These are phyloP conservation scores for Clonostachys solani DNA, from an alignment of 2,329 filamentous ascomycete species.

Conservation along the genomic window DNA sequence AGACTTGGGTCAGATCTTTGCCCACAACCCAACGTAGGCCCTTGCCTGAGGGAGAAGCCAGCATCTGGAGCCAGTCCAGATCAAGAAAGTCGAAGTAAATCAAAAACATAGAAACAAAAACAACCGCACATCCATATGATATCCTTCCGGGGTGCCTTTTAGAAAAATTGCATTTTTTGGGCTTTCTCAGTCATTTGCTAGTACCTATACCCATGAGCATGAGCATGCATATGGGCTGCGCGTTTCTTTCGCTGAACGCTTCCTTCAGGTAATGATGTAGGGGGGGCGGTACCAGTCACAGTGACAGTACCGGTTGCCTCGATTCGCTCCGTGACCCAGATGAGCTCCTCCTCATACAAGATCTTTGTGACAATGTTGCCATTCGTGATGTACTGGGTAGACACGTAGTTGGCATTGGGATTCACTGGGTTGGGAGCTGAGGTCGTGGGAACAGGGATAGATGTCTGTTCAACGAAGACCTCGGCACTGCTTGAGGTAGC, in stretches of 20 bases:
- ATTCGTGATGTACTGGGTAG: slow-evolving; percentile 49
- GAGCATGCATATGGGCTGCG: no score
- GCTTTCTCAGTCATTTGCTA: no score
- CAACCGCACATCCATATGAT: no score
- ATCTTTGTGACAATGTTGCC: slow-evolving; percentile 50
- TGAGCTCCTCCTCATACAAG: slow-evolving; percentile 49
- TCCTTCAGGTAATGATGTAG: slow-evolving; percentile 5
- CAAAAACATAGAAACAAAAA: slow-evolving; percentile 5
- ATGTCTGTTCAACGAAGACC: not conserved
- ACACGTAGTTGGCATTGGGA: slow-evolving; percentile 29
- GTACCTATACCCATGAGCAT: no score
- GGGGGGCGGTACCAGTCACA: slow-evolving; percentile 15
- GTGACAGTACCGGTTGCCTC: slow-evolving; percentile 35
- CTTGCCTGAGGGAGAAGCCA: slow-evolving; percentile 3
- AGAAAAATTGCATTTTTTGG: no score
- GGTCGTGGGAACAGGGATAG: slow-evolving; percentile 1
- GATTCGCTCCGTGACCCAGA: slow-evolving; percentile 44
- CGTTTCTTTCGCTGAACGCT: not conserved
- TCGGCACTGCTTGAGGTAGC: not conserved
- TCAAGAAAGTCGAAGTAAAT: slow-evolving; percentile 7
- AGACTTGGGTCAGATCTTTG: no score
- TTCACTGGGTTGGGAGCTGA: slow-evolving; percentile 18
- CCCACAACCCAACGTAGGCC: slow-evolving; percentile 23
- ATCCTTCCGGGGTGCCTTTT: no score
- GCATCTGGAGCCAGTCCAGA: slow-evolving; percentile 30